A percentile compares a stretch with the other conserved stretches of the same genome.
These are phyloP conservation scores for Blastobotrys serpentis DNA, from an alignment of 1,139 yeast species.

Conservation along the genomic window DNA sequence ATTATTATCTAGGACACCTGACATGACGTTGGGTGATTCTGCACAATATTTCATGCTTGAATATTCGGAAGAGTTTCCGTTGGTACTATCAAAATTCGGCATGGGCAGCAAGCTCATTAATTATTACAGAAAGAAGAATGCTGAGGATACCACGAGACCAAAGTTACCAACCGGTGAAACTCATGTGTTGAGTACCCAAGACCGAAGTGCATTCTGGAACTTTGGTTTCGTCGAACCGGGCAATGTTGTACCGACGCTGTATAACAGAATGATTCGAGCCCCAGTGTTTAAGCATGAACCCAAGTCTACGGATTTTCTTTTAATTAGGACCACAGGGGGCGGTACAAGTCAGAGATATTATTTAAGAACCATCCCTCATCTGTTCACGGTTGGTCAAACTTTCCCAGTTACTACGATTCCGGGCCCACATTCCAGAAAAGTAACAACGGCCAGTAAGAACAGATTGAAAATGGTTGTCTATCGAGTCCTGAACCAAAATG, in stretches of 20 bases:
- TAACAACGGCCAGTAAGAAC: conserved; percentile 88
- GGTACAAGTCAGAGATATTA: conserved; percentile 50
- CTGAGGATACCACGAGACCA: conserved; percentile 84
- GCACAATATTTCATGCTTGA: conserved; percentile 78
- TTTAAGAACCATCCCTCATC: conserved; percentile 64
- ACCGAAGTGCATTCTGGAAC: conserved; percentile 97
- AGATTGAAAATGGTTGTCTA: conserved; percentile 91
- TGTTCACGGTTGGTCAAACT: conserved; percentile 88
- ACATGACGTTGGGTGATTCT: conserved; percentile 80
- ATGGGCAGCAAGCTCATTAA: conserved; percentile 95
- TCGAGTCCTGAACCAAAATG: conserved; percentile 76
- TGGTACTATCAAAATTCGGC: conserved; percentile 82
- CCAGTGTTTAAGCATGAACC: conserved; percentile 89
- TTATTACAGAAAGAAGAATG: conserved; percentile 80
- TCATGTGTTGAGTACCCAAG: conserved; percentile 91
- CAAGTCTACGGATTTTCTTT: conserved; percentile 72
- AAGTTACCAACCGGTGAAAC: conserved; percentile 92
- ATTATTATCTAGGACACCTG: conserved; percentile 66
- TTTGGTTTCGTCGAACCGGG: conserved; percentile 97
- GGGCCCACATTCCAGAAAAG: conserved; percentile 96
- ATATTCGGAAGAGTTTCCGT: conserved; percentile 87
- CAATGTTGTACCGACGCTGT: conserved; percentile 86
- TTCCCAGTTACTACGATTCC: conserved; percentile 95
- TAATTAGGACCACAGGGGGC: conserved; percentile 79
- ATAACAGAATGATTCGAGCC: conserved; percentile 88